Percentiles rank a stretch among this genome's conserved stretches.
phyloP scores from a whole-genome alignment of 2,329 filamentous ascomycete genomes.

The Fusarium oxysporum region DNA sequence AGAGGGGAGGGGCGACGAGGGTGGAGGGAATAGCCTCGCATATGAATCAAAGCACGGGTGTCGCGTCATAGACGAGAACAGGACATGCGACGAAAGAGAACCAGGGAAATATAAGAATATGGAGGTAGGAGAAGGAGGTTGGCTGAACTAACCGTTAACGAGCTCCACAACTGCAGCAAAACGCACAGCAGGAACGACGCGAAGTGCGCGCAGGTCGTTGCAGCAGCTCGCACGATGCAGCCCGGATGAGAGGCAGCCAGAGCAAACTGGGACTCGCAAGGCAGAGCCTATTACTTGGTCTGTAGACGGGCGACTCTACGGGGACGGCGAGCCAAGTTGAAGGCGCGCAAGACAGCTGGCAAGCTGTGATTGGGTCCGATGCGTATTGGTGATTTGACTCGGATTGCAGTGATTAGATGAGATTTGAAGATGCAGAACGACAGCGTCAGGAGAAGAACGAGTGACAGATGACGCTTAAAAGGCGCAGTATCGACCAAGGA shows the following conservation, averaged over 20 bases:
- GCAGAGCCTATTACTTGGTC: slow-evolving; percentile 28
- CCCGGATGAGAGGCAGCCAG: slow-evolving; percentile 43
- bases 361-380: slow-evolving; percentile 50
- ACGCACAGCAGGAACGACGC: slow-evolving; percentile 38
- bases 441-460: slow-evolving; percentile 41
- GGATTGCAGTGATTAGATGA: slow-evolving; percentile 39
- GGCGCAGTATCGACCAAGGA: slow-evolving; percentile 32
- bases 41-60: slow-evolving; percentile 46
- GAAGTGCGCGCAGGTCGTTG: slow-evolving; percentile 37
- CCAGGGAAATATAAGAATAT: slow-evolving; percentile 37
- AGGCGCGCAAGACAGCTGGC: slow-evolving; percentile 51
- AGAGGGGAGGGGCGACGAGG: slow-evolving; percentile 35
- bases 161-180: slow-evolving; percentile 45
- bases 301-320: slow-evolving; percentile 34
- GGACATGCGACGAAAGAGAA: slow-evolving; percentile 36
- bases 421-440: slow-evolving; percentile 37
- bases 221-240: slow-evolving; percentile 44
- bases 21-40: slow-evolving; percentile 43
- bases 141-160: slow-evolving; percentile 42
- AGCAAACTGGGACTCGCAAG: slow-evolving; percentile 21
- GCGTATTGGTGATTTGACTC: slow-evolving; percentile 39
- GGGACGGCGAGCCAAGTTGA: slow-evolving; percentile 41
- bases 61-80: slow-evolving; percentile 34
- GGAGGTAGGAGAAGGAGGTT: slow-evolving; percentile 41
- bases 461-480: slow-evolving; percentile 39